These are phyloP conservation scores for Hyphopichia pseudoburtonii DNA, from an alignment of 1,139 yeast genomes.

Conservation along the genomic window DNA sequence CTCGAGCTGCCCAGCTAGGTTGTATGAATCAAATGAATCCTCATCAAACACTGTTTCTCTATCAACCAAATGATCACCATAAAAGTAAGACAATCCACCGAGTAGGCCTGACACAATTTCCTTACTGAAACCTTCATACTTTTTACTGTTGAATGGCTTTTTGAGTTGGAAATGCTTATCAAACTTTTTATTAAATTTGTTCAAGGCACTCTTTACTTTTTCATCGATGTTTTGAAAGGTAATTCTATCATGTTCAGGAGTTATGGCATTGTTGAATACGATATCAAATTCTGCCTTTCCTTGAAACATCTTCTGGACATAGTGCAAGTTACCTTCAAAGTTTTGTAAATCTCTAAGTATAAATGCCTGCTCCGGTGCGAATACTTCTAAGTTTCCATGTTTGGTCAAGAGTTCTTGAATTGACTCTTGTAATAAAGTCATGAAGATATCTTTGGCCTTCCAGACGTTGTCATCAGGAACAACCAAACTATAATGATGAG, in stretches of 20 bases:
- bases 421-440: slow-evolving; percentile 69
- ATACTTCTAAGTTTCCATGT: slow-evolving; percentile 24
- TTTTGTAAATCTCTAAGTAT: slow-evolving; percentile 58
- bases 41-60: slow-evolving; percentile 68
- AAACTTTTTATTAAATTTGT: slow-evolving; percentile 57
- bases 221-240: slow-evolving; percentile 39
- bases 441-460: slow-evolving; percentile 77
- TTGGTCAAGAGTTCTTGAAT: slow-evolving; percentile 47
- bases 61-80: slow-evolving; percentile 87
- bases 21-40: slow-evolving; percentile 56
- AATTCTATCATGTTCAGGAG: slow-evolving; percentile 42
- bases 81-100: slow-evolving; percentile 88
- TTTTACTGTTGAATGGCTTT: slow-evolving; percentile 51
- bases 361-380: slow-evolving; percentile 53
- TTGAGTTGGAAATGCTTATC: slow-evolving; percentile 50
- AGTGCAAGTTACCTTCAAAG: slow-evolving; percentile 77
- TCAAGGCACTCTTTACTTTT: slow-evolving; percentile 36
- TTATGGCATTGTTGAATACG: slow-evolving; percentile 49
- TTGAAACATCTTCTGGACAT: slow-evolving; percentile 69
- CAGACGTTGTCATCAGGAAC: slow-evolving; percentile 77
- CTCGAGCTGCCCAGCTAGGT: slow-evolving; percentile 53
- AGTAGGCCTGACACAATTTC: slow-evolving; percentile 78
- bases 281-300: slow-evolving; percentile 82
- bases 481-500: slow-evolving; percentile 66
- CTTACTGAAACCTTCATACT: slow-evolving; percentile 62